Evolutionary conservation across 179 eudicot genomes (phyloP).

Genomic region (Beta corolliflora): DNA sequence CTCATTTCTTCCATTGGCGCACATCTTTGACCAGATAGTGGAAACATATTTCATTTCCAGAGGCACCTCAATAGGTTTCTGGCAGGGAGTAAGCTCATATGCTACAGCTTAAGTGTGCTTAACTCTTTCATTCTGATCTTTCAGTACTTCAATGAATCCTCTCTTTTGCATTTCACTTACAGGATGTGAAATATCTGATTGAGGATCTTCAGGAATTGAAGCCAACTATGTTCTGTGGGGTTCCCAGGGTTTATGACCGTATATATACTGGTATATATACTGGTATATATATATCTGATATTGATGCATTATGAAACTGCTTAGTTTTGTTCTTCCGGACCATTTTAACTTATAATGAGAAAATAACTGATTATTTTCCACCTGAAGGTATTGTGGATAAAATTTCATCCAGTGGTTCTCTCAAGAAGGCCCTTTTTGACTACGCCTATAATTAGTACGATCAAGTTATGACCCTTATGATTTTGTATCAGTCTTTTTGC

Average conservation of each 20-base stretch:
- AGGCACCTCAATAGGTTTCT: constrained; percentile 88
- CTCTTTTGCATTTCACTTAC: constrained; percentile 19
- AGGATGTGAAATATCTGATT: constrained; percentile 84
- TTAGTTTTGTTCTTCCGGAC: not conserved
- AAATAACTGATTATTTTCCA: constrained; percentile 9
- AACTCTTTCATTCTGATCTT: not conserved
- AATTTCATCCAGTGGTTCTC: constrained; percentile 58
- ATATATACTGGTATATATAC: constrained; percentile 64
- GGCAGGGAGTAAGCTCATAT: constrained; percentile 80
- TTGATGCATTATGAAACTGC: not conserved
- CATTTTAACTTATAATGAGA: constrained; percentile 4
- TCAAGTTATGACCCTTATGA: constrained; percentile 6
- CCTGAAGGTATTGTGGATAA: constrained; percentile 72
- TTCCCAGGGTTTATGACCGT: constrained; percentile 92
- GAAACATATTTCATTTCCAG: constrained; percentile 70
- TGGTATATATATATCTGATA: constrained; percentile 32
- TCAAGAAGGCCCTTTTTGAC: constrained; percentile 71
- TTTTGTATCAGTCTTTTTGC: not conserved
- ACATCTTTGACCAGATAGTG: constrained; percentile 84
- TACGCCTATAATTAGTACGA: constrained; percentile 86
- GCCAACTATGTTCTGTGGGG: constrained; percentile 90
- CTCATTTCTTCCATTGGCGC: constrained; percentile 98
- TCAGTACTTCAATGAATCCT: not conserved
- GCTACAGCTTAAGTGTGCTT: constrained; percentile 5
- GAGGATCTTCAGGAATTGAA: constrained; percentile 79